Percentiles rank a stretch among this genome's conserved stretches.
phyloP scores from a whole-genome alignment of 2,329 filamentous ascomycete species.

The Fusarium guadeloupense region DNA sequence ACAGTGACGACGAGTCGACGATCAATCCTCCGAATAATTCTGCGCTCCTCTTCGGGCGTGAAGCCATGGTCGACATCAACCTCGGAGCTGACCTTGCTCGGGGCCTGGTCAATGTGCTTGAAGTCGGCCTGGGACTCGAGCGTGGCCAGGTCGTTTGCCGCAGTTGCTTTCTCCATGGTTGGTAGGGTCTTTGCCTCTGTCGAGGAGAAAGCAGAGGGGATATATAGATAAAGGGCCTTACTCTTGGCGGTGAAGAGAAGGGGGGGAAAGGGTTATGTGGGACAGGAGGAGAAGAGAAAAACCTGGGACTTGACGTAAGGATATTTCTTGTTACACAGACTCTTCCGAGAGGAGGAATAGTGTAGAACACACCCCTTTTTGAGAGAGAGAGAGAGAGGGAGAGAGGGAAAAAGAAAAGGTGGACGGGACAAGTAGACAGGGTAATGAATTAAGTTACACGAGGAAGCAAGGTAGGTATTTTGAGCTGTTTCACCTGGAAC shows the following conservation, averaged over 20 bases:
- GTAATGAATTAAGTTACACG: constrained; percentile 6
- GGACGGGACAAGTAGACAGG: neutral
- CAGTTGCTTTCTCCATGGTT: constrained; percentile 39
- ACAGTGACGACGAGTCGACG: constrained; percentile 68
- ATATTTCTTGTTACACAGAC: constrained; percentile 21
- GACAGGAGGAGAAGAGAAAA: neutral
- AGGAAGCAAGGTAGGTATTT: constrained; percentile 14
- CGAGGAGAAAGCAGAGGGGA: neutral
- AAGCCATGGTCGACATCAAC: constrained; percentile 56
- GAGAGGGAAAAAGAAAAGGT: neutral
- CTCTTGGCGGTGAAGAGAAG: neutral
- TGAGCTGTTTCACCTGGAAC: constrained; percentile 14
- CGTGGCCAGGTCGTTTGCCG: constrained; percentile 22
- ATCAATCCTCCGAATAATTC: constrained; percentile 76
- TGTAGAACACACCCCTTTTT: constrained; percentile 20
- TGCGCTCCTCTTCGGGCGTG: constrained; percentile 68
- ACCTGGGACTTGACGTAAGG: constrained; percentile 14
- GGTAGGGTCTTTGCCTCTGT: neutral
- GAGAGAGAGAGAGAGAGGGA: neutral
- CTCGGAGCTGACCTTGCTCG: constrained; percentile 39
- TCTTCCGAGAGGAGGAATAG: constrained; percentile 7
- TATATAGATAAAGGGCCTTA: neutral
- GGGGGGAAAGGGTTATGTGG: neutral
- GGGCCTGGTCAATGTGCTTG: constrained; percentile 38
- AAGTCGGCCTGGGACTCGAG: constrained; percentile 42